Evolutionary conservation across 257 asterid genomes (phyloP), one percentile per base, ranked within the genome.

Genomic region (Asclepias syriaca): DNA sequence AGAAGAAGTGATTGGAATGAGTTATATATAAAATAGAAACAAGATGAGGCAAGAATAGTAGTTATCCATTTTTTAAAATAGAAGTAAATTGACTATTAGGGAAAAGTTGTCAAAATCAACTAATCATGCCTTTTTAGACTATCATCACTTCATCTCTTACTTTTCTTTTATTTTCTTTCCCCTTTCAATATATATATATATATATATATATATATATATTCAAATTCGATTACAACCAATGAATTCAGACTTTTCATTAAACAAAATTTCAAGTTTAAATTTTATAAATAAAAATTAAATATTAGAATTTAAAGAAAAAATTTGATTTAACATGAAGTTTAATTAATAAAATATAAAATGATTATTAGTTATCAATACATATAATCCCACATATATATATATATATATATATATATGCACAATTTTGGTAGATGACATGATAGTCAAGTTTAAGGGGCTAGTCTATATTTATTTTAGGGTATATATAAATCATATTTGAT

Each of bases 381-480:
- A n/a, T n/a, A n/a, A n/a, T n/a, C n/a, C n/a, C n/a, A n/a, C n/a
- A n/a, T n/a, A n/a, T 32, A 32, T 34, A 34, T 34, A 34, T 34
- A 34, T 34, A 34, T 34, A 34, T 34, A 34, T 34, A 34, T 34
- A 34, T 34, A 34, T 34, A 4, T 34, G 49, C 15, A 37, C 16
- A 14, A 32, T 5, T 61, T 61, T 29, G 5, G 7, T 43, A 32
- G 6, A 60, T 37, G 22, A 60, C 45, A 22, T 22, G 4, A 34
- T 63, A 6, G 68, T 64, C 68, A 64, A 64, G 68, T 37, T 37
- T 64, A 37, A 24, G 16, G 68, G 48, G 48, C 48, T 43, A 40
- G 49, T 11, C 4, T 12, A 24, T 2, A 48, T 48, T 9, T 2
- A 8, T 40, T 14, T 53, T 16, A 53, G 7, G 18, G 6, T 22